These are phyloP conservation scores for Panicum hallii DNA, from an alignment of 202 grass and related monocot species.

Conservation along the genomic window DNA sequence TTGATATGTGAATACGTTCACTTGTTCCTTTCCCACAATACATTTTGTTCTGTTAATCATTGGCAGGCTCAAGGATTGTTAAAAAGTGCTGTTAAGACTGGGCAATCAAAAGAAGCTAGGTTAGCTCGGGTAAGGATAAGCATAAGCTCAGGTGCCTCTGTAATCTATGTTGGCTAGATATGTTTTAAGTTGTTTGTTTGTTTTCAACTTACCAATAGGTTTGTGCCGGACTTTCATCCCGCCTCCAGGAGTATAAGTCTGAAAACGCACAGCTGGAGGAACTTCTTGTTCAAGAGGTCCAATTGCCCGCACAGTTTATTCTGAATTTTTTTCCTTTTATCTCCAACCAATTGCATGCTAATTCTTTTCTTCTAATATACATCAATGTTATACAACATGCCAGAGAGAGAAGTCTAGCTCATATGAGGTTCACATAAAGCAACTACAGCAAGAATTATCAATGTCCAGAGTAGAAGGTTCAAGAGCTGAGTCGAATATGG, in stretches of 20 bases:
- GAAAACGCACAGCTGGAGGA: conserved; percentile 98
- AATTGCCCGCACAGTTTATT: conserved; percentile 32
- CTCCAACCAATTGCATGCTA: conserved; percentile 2
- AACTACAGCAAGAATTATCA: conserved; percentile 87
- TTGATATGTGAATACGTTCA: conserved; percentile 31
- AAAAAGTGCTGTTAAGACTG: conserved; percentile 88
- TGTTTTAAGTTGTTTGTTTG: conserved; percentile 27
- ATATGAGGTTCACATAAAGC: conserved; percentile 83
- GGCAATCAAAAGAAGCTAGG: conserved; percentile 98
- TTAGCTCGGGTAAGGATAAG: conserved; percentile 86
- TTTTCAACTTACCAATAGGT: conserved; percentile 65
- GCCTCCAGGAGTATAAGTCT: conserved; percentile 99
- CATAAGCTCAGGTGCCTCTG: conserved; percentile 42
- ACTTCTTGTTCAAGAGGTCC: conserved; percentile 94
- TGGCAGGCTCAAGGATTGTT: conserved; percentile 93
- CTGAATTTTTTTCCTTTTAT: conserved; percentile 5
- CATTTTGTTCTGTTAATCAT: conserved; percentile 38
- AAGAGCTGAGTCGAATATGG: conserved; percentile 92
- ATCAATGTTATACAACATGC: conserved; percentile 52
- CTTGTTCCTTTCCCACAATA: conserved; percentile 20
- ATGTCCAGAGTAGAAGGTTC: conserved; percentile 74
- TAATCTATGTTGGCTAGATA: conserved; percentile 25
- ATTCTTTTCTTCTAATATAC: conserved; percentile 23
- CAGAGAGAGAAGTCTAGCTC: conserved; percentile 90
- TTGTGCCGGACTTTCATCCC: conserved; percentile 92